These are phyloP conservation scores for Trypanosoma grayi DNA, from an alignment of 208 protist species.

Conservation along the genomic window DNA sequence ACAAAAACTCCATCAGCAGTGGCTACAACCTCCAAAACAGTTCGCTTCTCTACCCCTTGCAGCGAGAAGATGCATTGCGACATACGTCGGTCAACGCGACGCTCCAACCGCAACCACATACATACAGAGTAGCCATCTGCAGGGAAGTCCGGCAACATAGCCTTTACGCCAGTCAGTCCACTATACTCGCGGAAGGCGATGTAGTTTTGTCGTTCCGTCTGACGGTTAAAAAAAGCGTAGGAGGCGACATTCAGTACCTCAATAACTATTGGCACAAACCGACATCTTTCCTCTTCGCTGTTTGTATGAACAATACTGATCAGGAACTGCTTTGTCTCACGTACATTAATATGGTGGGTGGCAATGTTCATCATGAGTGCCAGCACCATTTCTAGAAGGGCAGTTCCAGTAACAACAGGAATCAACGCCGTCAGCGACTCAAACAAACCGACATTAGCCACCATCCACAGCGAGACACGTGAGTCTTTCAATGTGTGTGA, in stretches of 20 bases:
- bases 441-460: conserved; percentile 54
- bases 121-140: conserved; percentile 72
- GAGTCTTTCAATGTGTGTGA: conserved; percentile 20
- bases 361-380: conserved; percentile 42
- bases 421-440: conserved; percentile 50
- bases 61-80: conserved; percentile 42
- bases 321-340: conserved; percentile 75
- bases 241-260: conserved; percentile 57
- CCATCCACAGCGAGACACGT: conserved; percentile 40
- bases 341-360: conserved; percentile 64
- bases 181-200: conserved; percentile 33
- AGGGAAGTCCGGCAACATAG: conserved; percentile 51
- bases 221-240: conserved; percentile 3
- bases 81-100: background rate
- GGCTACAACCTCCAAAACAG: conserved; percentile 30
- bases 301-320: conserved; percentile 49
- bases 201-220: conserved; percentile 24
- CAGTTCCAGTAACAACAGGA: conserved; percentile 21
- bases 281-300: conserved; percentile 29
- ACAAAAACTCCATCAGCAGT: conserved; percentile 4
- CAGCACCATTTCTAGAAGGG: conserved; percentile 36
- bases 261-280: conserved; percentile 43
- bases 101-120: conserved; percentile 67
- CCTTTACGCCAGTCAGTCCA: conserved; percentile 52
- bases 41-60: conserved; percentile 33